Evolutionary conservation across 306 rosid genomes (phyloP), one percentile per base, ranked within the genome.

Genomic region (Sicyos edulis): DNA sequence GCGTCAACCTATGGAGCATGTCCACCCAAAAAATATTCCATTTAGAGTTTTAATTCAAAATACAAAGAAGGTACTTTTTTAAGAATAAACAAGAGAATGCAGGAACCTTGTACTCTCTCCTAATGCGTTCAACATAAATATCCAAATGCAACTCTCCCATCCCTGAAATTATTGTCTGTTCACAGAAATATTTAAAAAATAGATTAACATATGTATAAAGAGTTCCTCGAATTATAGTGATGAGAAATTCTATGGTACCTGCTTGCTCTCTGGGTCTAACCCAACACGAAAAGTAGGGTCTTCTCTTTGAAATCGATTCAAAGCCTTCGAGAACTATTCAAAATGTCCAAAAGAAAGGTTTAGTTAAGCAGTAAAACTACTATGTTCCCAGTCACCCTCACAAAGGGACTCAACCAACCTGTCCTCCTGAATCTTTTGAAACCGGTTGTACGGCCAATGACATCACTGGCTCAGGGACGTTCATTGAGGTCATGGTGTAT

Each of bases 91-190:
- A 16, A 15, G 47, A 29, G 62, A 60, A 42, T 34, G 65, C 9
- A 14, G 20, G 56, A 74, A 93, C 99, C 97, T 91, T 91, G 32
- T 93, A 91, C 84, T 93, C 99, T 81, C 99, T 83, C 83, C 79
- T 82, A 34, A 93, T 93, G 78, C 99, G 96, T 79, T 93, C 99
- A 73, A 93, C 97, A 71, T 93, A 93, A 73, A 93, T 83, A 75
- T 93, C 99, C 82, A 93, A 87, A 84, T 93, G 99, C 80, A 93
- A 82, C 82, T 93, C 99, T 71, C 99, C 99, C 99, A 93, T 93
- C 77, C 97, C 97, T 40, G 99, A 93, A 76, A 93, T 93, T 80
- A 93, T 93, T 16, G 99, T 93, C 99, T 93, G 74, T 44, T 72
- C 56, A 80, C 76, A 70, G 49, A 76, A 26, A 29, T 50, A 74